Evolutionary conservation across 495 filamentous ascomycete species (phyloP).

Genomic region (Penicillium verhagenii): DNA sequence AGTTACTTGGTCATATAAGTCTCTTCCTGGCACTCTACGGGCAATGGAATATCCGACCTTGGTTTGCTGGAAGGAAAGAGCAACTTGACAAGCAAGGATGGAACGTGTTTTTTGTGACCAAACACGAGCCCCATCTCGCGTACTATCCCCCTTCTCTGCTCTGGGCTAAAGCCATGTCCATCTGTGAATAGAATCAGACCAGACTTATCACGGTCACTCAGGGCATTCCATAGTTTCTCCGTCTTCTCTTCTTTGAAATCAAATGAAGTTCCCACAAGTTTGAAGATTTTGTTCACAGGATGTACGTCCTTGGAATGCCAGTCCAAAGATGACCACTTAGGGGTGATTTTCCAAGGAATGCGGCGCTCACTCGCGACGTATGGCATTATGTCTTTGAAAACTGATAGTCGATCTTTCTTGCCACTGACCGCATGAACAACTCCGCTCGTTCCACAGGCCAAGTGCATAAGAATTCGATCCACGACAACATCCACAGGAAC

Average conservation of each 20-base stretch:
- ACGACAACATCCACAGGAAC: slow-evolving; percentile 25
- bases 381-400: neutral
- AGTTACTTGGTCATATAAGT: too few relatives aligned
- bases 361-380: slow-evolving; percentile 2
- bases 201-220: neutral
- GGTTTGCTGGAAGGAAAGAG: neutral
- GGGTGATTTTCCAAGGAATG: slow-evolving; percentile 7
- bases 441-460: slow-evolving; percentile 9
- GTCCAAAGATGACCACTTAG: slow-evolving; percentile 3
- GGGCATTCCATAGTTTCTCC: neutral
- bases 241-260: slow-evolving; percentile 14
- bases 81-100: neutral
- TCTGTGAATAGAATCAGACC: neutral
- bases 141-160: neutral
- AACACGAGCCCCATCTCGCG: neutral
- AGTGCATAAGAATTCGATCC: slow-evolving; percentile 15
- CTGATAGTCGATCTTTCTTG: neutral
- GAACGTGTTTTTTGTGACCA: neutral
- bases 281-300: slow-evolving; percentile 5
- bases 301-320: slow-evolving; percentile 17
- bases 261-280: slow-evolving; percentile 12
- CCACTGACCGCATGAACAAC: slow-evolving; percentile 19
- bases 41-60: neutral
- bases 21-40: neutral
- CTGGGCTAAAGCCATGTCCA: neutral